These are phyloP conservation scores for Stachybotrys elegans DNA, from an alignment of 2,329 filamentous ascomycete species.

Conservation along the genomic window DNA sequence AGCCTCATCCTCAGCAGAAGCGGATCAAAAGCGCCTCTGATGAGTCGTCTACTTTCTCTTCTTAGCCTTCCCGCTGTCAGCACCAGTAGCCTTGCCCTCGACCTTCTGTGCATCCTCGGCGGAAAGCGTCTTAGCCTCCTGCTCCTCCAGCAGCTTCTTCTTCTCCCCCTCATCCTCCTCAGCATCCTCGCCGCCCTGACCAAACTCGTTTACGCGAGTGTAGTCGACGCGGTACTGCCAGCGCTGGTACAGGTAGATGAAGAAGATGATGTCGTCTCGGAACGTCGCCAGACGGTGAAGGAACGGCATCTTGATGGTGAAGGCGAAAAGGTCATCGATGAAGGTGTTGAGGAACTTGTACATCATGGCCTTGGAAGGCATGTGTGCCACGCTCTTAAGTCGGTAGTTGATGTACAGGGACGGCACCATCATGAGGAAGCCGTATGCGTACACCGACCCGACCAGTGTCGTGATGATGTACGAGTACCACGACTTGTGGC, in stretches of 20 bases:
- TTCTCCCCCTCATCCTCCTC: constrained; percentile 44
- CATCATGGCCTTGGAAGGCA: constrained; percentile 93
- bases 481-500: constrained; percentile 97
- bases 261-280: constrained; percentile 96
- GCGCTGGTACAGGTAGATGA: constrained; percentile 91
- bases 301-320: constrained; percentile 98
- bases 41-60: constrained; percentile 39
- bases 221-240: constrained; percentile 93
- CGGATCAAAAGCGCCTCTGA: not conserved
- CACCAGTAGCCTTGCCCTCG: constrained; percentile 42
- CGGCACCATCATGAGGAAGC: constrained; percentile 99
- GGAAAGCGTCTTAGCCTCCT: constrained; percentile 31
- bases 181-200: constrained; percentile 93
- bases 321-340: constrained; percentile 97
- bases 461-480: constrained; percentile 94
- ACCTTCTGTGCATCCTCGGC: constrained; percentile 31
- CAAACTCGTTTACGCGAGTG: constrained; percentile 92
- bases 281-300: constrained; percentile 89
- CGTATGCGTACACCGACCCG: constrained; percentile 94
- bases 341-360: constrained; percentile 99
- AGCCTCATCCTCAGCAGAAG: too few species aligned
- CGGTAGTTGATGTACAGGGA: constrained; percentile 98
- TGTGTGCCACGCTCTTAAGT: constrained; percentile 90
- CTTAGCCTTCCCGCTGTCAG: constrained; percentile 39
- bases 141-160: constrained; percentile 19